These are phyloP conservation scores for Citrus trifoliata DNA, from an alignment of 345 rosid species.

Conservation along the genomic window DNA sequence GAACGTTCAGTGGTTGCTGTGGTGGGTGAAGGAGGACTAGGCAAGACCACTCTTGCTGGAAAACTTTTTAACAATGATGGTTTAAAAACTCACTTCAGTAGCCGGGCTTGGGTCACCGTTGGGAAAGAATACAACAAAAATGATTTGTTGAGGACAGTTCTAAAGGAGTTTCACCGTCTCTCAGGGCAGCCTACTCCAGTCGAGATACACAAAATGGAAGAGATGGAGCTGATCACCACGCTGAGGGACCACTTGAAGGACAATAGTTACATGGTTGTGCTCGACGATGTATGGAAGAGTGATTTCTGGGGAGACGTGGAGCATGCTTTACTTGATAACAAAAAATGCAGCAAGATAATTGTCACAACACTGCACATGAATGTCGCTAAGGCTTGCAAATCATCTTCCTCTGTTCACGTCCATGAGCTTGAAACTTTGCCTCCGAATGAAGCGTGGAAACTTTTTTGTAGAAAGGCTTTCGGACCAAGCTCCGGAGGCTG, in stretches of 20 bases:
- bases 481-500: too few species aligned
- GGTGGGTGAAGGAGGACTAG: conserved; percentile 18
- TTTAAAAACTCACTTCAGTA: not conserved
- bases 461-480: not conserved
- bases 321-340: conserved; percentile 13
- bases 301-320: conserved; percentile 17
- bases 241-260: conserved; percentile 5
- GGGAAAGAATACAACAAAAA: conserved; percentile 2
- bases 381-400: not conserved
- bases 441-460: too few species aligned
- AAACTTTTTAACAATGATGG: not conserved
- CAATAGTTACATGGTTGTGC: conserved; percentile 16
- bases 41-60: conserved; percentile 16
- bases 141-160: not conserved
- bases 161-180: not conserved
- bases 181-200: not conserved
- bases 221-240: not conserved
- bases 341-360: conserved; percentile 7
- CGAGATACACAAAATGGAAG: not conserved
- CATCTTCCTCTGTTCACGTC: too few species aligned
- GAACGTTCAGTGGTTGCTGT: conserved; percentile 3
- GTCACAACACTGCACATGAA: conserved; percentile 11
- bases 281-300: conserved; percentile 18
- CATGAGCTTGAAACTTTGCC: conserved; percentile 3
- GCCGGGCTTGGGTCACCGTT: conserved; percentile 16